Conservation (phyloP, 2,329 filamentous ascomycete species). For the Lasiodiplodia citricola region DNA sequence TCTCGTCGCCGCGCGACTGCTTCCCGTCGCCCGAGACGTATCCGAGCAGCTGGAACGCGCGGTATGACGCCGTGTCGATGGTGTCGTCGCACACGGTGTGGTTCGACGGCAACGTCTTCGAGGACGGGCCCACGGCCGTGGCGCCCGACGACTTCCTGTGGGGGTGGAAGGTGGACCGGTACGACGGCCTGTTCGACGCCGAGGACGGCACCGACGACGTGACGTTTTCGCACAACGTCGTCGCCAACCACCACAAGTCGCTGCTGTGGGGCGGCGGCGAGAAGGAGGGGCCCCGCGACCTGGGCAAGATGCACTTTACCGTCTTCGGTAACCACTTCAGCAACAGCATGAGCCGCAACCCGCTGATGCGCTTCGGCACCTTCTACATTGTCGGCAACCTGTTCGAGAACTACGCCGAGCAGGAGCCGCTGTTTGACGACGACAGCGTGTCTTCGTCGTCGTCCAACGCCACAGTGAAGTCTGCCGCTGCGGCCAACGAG, state of each 20-base stretch:
- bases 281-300: slow-evolving; percentile 15
- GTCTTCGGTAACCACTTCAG: slow-evolving; percentile 21
- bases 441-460: not conserved
- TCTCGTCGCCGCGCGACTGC: slow-evolving; percentile 20
- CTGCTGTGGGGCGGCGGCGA: slow-evolving; percentile 22
- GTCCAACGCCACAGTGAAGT: too few species aligned
- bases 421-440: slow-evolving; percentile 2
- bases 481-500: not conserved
- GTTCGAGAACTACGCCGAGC: slow-evolving; percentile 17
- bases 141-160: slow-evolving; percentile 11
- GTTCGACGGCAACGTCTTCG: slow-evolving; percentile 24
- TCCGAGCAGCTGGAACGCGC: slow-evolving; percentile 12
- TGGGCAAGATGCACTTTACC: slow-evolving; percentile 22
- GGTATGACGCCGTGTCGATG: slow-evolving; percentile 20
- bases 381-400: slow-evolving; percentile 22
- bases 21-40: slow-evolving; percentile 19
- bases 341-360: slow-evolving; percentile 16
- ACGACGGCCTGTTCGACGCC: slow-evolving; percentile 22
- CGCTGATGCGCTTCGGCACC: slow-evolving; percentile 25
- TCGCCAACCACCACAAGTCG: slow-evolving; percentile 24
- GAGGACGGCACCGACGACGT: slow-evolving; percentile 23
- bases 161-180: slow-evolving; percentile 22
- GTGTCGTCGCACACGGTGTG: slow-evolving; percentile 14
- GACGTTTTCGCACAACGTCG: slow-evolving; percentile 22
- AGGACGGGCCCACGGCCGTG: slow-evolving; percentile 12